These are phyloP conservation scores for Xylariaceae sp. DNA, from an alignment of 2,329 filamentous ascomycete genomes.

Conservation along the genomic window DNA sequence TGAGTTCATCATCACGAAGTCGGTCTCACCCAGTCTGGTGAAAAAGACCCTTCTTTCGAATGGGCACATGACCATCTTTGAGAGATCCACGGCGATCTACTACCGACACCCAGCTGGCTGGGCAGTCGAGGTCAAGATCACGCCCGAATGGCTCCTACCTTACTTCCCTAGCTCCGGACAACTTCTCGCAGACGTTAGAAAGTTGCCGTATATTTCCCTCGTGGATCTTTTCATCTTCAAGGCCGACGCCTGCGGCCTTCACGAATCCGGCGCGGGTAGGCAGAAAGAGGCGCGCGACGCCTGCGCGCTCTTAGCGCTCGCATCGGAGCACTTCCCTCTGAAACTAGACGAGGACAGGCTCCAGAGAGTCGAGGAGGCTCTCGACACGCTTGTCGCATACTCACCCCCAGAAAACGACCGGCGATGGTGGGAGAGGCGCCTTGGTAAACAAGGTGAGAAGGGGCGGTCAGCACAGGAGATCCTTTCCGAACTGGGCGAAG, in stretches of 20 bases:
- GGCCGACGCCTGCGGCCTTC: conserved; percentile 21
- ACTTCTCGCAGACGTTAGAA: conserved; percentile 7
- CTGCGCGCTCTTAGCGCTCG: conserved; percentile 15
- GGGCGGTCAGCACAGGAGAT: conserved; percentile 19
- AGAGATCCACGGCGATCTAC: conserved; percentile 17
- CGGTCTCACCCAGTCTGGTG: conserved; percentile 18
- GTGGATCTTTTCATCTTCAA: conserved; percentile 21
- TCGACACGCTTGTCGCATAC: conserved; percentile 19
- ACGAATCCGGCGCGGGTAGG: conserved; percentile 17
- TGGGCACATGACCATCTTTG: conserved; percentile 11
- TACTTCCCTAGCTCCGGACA: conserved; percentile 17
- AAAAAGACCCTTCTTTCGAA: conserved; percentile 20
- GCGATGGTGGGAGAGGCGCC: conserved; percentile 18
- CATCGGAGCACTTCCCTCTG: conserved; percentile 18
- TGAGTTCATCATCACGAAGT: conserved; percentile 18
- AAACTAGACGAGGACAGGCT: conserved; percentile 17
- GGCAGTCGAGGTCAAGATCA: conserved; percentile 19
- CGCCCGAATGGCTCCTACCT: conserved; percentile 22
- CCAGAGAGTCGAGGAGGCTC: conserved; percentile 17
- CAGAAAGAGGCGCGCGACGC: conserved; percentile 16
- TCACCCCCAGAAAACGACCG: conserved; percentile 14
- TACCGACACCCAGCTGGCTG: conserved; percentile 19
- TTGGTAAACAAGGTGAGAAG: conserved; percentile 18
- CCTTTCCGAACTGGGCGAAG: conserved; percentile 20
- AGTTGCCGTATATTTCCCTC: conserved; percentile 19